These are phyloP conservation scores for Fusarium fujikuroi DNA, from an alignment of 2,329 filamentous ascomycete genomes.

Conservation along the genomic window DNA sequence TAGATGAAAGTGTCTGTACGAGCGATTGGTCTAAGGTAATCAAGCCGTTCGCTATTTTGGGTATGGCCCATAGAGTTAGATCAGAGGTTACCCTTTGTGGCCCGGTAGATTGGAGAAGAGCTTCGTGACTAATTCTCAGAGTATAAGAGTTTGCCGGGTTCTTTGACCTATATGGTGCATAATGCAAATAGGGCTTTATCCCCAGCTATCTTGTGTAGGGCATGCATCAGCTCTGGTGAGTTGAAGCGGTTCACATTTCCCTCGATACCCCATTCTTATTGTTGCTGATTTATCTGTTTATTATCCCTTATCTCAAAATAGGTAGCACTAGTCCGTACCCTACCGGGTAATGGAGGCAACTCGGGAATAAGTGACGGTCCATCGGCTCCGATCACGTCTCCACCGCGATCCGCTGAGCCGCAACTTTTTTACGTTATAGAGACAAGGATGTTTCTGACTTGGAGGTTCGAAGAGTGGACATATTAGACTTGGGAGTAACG, in stretches of 20 bases:
- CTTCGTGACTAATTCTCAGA: fast-evolving
- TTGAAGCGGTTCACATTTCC: too few species aligned
- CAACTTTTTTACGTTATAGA: constrained; percentile 26
- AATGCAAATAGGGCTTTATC: too few species aligned
- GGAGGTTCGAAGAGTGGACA: not conserved
- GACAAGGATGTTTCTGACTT: constrained; percentile 4
- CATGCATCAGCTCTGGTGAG: not conserved
- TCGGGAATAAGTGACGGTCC: not conserved
- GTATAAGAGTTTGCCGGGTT: fast-evolving
- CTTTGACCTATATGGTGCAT: too few species aligned
- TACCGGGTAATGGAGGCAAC: not conserved
- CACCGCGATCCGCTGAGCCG: constrained; percentile 18
- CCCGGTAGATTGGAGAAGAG: fast-evolving
- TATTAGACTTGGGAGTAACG: constrained; percentile 10
- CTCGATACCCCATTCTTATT: too few species aligned
- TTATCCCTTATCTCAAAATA: not conserved
- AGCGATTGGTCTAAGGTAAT: fast-evolving
- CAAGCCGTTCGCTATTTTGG: fast-evolving
- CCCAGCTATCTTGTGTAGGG: not conserved
- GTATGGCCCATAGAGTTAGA: fast-evolving
- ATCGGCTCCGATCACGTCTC: not conserved
- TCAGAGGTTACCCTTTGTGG: fast-evolving
- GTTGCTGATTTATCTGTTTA: fast-evolving
- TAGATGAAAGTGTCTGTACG: too few species aligned
- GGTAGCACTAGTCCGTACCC: not conserved